Conservation (phyloP, 495 filamentous ascomycete genomes). For the Talaromyces liani region DNA sequence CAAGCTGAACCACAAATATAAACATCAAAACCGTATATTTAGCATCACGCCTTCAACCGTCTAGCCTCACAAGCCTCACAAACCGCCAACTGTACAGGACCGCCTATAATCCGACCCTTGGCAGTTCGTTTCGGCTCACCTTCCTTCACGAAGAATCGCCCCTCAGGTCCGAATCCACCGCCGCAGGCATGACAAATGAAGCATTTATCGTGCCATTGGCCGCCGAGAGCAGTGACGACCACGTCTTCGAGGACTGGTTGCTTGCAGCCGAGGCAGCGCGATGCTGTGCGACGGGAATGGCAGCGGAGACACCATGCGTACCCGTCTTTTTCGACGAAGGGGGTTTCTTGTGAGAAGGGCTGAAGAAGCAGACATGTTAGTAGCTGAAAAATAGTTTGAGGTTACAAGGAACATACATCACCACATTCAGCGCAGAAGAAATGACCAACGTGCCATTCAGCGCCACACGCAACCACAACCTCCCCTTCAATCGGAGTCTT, state of each 20-base stretch:
- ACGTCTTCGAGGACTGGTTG: constrained; percentile 79
- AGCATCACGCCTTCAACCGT: constrained; percentile 46
- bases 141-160: constrained; percentile 56
- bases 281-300: constrained; percentile 81
- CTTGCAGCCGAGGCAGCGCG: constrained; percentile 80
- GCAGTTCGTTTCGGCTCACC: constrained; percentile 44
- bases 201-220: constrained; percentile 90
- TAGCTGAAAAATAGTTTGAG: background rate
- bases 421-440: constrained; percentile 99
- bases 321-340: constrained; percentile 97
- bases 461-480: constrained; percentile 84
- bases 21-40: background rate
- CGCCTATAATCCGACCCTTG: constrained; percentile 41
- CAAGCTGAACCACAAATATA: background rate
- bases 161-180: constrained; percentile 50
- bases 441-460: constrained; percentile 94
- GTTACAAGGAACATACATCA: constrained; percentile 46
- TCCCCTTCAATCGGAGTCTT: constrained; percentile 98
- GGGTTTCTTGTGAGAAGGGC: constrained; percentile 72
- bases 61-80: constrained; percentile 60
- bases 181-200: constrained; percentile 75
- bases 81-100: constrained; percentile 43
- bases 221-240: constrained; percentile 78
- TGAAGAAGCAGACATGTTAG: constrained; percentile 15
- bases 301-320: constrained; percentile 96